Evolutionary conservation across 2,329 filamentous ascomycete species (phyloP), one percentile per base, ranked within the genome.

Genomic region (Endocalyx cinctus): DNA sequence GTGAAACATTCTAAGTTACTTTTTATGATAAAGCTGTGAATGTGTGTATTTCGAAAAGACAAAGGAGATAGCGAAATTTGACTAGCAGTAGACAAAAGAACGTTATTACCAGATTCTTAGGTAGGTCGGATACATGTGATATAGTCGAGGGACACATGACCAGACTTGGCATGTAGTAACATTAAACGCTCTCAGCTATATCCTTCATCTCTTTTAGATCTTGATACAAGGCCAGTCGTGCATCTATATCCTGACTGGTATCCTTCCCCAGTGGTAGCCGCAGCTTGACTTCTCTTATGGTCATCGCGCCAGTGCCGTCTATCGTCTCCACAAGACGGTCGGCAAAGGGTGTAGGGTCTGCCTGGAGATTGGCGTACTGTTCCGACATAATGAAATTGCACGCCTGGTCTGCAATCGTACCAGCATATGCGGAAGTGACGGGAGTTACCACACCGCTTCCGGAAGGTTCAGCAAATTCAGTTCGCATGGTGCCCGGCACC

Each of bases 291-390:
- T 44, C 23, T 30, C 31, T 47, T 1, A 43, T 41, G 6, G 40
- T 41, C 34, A 50, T 37, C 3, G 35, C 11, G 8, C 51, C 50
- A 10, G 46, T 53, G 10, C 42, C 39, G 28, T 52, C 48, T 13
- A 54, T 37, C 1, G 43, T 35, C 25, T 53, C 48, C 19, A 53
- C 41, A 7, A 53, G 48, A 10, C 46, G 41, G 22, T 43, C 29
- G 2, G 45, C 48, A 5, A 49, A 37, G 4, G 37, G 23, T 11
- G 30, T 25, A 7, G 47, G 29, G n/a, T 39, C 17, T 4, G 40
- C 27, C 5, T 32, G 40, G 5, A 12, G 29, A 8, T 25, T 17
- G n/a, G 31, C 17, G 14, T 17, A 34, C 2, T 34, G 33, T 1
- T 37, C 22, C 11, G 35, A 30, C 4, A 17, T 5, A 4, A 50